Evolutionary conservation across 257 asterid genomes (phyloP).

Genomic region (Parsonsia alboflavescens): DNA sequence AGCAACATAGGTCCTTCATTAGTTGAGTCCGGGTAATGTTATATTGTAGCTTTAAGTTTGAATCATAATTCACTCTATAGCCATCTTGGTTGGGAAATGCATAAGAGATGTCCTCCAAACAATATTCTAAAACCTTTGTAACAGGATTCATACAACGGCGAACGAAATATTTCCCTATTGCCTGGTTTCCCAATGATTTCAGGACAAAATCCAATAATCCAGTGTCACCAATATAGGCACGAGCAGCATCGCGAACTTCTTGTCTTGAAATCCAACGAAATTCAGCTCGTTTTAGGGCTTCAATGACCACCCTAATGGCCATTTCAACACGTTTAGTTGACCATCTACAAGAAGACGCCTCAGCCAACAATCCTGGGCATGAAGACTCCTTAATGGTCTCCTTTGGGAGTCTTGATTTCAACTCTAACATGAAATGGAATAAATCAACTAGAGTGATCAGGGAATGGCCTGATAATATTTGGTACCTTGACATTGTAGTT

Average conservation of each 20-base stretch:
- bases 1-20: constrained; percentile 52
- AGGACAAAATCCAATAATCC: constrained; percentile 89
- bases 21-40: constrained; percentile 62
- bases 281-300: constrained; percentile 71
- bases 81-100: constrained; percentile 45
- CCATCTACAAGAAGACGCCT: constrained; percentile 88
- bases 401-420: constrained; percentile 47
- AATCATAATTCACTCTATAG: constrained; percentile 18
- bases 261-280: constrained; percentile 86
- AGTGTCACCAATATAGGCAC: constrained; percentile 85
- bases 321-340: constrained; percentile 88
- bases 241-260: constrained; percentile 80
- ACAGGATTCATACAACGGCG: constrained; percentile 85
- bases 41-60: constrained; percentile 33
- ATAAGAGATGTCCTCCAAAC: constrained; percentile 71
- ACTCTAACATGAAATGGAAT: constrained; percentile 70
- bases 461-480: constrained; percentile 65
- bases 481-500: constrained; percentile 54
- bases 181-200: constrained; percentile 85
- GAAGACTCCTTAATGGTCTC: constrained; percentile 34
- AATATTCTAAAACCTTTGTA: constrained; percentile 82
- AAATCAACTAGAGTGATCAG: constrained; percentile 52
- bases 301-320: constrained; percentile 90
- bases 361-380: constrained; percentile 58
- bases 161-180: constrained; percentile 82